Evolutionary conservation across 331 rosid species (phyloP).

Genomic region (Acacia concinna): DNA sequence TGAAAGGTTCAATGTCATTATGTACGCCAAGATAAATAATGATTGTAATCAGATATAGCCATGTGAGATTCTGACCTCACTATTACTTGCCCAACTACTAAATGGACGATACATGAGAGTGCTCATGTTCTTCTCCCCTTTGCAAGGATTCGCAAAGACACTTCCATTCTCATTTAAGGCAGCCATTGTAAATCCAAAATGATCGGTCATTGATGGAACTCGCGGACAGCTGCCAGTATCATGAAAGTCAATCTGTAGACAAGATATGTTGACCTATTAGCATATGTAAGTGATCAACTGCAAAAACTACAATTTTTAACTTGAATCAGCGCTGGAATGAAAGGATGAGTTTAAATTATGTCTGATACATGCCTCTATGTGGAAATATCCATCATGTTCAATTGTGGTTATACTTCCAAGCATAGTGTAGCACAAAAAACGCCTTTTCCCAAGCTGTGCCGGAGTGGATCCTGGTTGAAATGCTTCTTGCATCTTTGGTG

Average conservation of each 20-base stretch:
- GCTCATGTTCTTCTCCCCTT: constrained; percentile 91
- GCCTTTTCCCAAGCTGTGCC: constrained; percentile 74
- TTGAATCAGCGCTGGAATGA: neutral
- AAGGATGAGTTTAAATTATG: constrained; percentile 18
- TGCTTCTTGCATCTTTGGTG: constrained; percentile 71
- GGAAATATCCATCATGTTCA: constrained; percentile 87
- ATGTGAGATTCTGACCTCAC: constrained; percentile 66
- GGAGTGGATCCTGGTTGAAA: constrained; percentile 96
- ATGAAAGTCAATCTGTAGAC: constrained; percentile 86
- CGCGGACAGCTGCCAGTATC: constrained; percentile 86
- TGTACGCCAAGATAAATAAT: constrained; percentile 14
- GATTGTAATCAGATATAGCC: neutral
- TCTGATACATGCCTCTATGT: constrained; percentile 64
- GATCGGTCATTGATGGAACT: constrained; percentile 96
- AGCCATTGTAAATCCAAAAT: constrained; percentile 98
- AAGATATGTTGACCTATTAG: constrained; percentile 32
- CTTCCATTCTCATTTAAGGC: constrained; percentile 81
- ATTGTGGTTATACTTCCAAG: constrained; percentile 81
- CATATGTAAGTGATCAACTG: neutral
- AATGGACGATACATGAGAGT: constrained; percentile 97
- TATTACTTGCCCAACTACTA: constrained; percentile 88
- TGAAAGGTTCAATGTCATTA: neutral
- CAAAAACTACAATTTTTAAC: constrained; percentile 4
- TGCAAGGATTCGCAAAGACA: constrained; percentile 86
- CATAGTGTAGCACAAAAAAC: constrained; percentile 91